Evolutionary conservation across 1,139 yeast genomes (phyloP).

Genomic region (Entelexis sorbosivorans): DNA sequence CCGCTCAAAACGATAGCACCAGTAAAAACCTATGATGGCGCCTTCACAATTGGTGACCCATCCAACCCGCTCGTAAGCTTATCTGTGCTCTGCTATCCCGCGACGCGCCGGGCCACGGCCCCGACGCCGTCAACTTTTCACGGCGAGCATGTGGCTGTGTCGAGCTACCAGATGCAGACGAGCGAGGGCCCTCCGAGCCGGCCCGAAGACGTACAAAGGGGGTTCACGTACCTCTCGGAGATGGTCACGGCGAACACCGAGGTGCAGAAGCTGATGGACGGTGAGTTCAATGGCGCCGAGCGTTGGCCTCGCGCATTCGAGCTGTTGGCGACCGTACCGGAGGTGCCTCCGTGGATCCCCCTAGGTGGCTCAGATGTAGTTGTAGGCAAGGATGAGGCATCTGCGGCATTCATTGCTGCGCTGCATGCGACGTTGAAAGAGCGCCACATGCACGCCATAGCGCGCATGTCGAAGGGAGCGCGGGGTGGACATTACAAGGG

Average conservation of each 20-base stretch:
- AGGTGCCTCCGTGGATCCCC: slow-evolving; percentile 19
- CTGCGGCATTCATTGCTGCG: slow-evolving; percentile 8
- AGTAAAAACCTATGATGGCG: slow-evolving; percentile 13
- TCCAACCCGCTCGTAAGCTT: slow-evolving; percentile 9
- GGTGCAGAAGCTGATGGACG: slow-evolving; percentile 17
- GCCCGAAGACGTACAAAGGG: slow-evolving; percentile 8
- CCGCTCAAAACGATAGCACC: background rate
- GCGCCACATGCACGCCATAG: slow-evolving; percentile 14
- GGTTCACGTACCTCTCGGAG: slow-evolving; percentile 13
- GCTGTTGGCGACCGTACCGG: slow-evolving; percentile 18
- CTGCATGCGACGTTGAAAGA: slow-evolving; percentile 4
- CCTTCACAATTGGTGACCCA: slow-evolving; percentile 18
- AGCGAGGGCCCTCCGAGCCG: slow-evolving; percentile 10
- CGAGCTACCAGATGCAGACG: slow-evolving; percentile 12
- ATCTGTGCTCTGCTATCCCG: slow-evolving; percentile 12
- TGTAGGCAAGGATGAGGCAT: slow-evolving; percentile 1
- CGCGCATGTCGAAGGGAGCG: slow-evolving; percentile 15
- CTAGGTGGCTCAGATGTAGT: slow-evolving; percentile 13
- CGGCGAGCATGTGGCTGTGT: slow-evolving; percentile 7
- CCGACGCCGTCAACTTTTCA: slow-evolving; percentile 3
- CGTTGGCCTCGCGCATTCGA: slow-evolving; percentile 17
- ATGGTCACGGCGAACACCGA: slow-evolving; percentile 13
- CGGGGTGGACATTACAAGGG: slow-evolving; percentile 11
- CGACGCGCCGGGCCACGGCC: slow-evolving; percentile 7
- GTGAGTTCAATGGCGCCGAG: slow-evolving; percentile 19